These are phyloP conservation scores for Pythium utonaiense DNA, from an alignment of 352 stramenopile species.

Conservation along the genomic window DNA sequence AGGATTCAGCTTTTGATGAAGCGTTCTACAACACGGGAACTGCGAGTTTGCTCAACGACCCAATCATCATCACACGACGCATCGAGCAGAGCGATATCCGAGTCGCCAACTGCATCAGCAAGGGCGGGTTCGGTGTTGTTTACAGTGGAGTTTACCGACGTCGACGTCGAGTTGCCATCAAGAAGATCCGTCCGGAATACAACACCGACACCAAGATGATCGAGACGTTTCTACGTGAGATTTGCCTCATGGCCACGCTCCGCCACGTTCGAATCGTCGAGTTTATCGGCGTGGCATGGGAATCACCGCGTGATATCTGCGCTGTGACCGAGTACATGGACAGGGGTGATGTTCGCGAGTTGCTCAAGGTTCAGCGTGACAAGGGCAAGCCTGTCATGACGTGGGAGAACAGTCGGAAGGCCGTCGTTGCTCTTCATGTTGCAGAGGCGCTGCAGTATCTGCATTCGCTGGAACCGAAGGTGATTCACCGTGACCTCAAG, in stretches of 20 bases:
- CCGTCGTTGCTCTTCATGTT: slow-evolving; percentile 45
- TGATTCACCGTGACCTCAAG: slow-evolving; percentile 21
- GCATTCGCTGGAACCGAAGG: slow-evolving; percentile 18
- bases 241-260: slow-evolving; percentile 25
- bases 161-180: slow-evolving; percentile 23
- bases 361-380: background rate
- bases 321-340: slow-evolving; percentile 26
- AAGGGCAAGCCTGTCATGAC: background rate
- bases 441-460: slow-evolving; percentile 38
- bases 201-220: slow-evolving; percentile 16
- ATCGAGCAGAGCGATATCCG: slow-evolving; percentile 16
- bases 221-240: slow-evolving; percentile 29
- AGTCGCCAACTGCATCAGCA: slow-evolving; percentile 6
- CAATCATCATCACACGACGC: slow-evolving; percentile 16
- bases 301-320: slow-evolving; percentile 12
- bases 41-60: slow-evolving; percentile 11
- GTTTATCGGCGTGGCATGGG: slow-evolving; percentile 26
- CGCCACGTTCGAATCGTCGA: slow-evolving; percentile 20
- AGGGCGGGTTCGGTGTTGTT: slow-evolving; percentile 27
- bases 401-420: slow-evolving; percentile 45
- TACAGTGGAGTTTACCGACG: slow-evolving; percentile 23
- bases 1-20: slow-evolving; percentile 1
- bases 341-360: slow-evolving; percentile 15
- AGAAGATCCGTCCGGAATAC: slow-evolving; percentile 20
- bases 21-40: slow-evolving; percentile 11